Evolutionary conservation across 2,329 filamentous ascomycete species (phyloP).

Genomic region (Didymella glomerata): DNA sequence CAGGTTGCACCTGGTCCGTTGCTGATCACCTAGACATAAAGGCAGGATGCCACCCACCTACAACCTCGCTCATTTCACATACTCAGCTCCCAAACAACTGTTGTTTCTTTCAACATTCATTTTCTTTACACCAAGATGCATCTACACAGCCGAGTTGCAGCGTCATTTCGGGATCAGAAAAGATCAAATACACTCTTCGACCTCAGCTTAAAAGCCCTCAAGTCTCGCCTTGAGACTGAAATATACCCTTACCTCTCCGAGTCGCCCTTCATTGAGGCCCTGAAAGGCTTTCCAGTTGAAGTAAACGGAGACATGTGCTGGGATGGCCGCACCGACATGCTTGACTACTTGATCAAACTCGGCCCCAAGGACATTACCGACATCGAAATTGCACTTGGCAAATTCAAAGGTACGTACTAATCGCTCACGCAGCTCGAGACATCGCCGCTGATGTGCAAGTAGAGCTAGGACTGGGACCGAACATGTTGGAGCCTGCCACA

Average conservation of each 20-base stretch:
- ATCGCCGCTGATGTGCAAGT: not conserved
- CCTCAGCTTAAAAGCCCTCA: not conserved
- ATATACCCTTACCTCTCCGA: not conserved
- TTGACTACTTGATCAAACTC: not conserved
- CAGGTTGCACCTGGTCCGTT: too few species aligned
- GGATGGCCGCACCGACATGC: not conserved
- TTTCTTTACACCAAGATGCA: not conserved
- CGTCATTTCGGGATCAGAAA: not conserved
- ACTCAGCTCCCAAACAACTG: not conserved
- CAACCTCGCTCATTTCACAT: not conserved
- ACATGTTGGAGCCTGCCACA: not conserved
- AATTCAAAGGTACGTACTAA: not conserved
- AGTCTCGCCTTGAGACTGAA: not conserved
- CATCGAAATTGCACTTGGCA: not conserved
- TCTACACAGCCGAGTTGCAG: not conserved
- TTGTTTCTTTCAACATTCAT: not conserved
- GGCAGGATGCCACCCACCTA: too few species aligned
- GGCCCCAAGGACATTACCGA: not conserved
- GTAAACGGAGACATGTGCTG: not conserved
- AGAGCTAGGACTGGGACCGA: not conserved
- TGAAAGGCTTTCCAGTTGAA: not conserved
- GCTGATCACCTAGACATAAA: too few species aligned
- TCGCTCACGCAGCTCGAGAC: too few species aligned
- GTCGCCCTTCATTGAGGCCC: not conserved
- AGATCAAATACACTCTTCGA: not conserved